Evolutionary conservation across 352 stramenopile species (phyloP).

Genomic region (Bremia lactucae): DNA sequence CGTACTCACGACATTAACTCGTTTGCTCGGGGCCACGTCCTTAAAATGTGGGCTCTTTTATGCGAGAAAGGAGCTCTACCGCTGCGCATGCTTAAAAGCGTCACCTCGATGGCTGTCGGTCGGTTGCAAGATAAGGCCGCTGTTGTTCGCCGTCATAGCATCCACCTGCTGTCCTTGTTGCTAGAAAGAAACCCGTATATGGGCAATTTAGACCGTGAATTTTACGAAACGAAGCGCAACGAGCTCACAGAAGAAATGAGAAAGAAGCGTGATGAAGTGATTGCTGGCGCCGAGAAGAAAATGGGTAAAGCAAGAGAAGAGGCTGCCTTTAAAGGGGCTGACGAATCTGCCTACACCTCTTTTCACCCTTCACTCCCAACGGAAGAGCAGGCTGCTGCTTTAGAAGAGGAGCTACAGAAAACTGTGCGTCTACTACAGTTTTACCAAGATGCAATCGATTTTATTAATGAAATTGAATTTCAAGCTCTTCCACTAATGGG

Average conservation of each 20-base stretch:
- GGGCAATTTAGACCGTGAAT: slow-evolving; percentile 76
- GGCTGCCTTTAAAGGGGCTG: slow-evolving; percentile 9
- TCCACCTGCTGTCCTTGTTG: slow-evolving; percentile 81
- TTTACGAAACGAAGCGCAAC: slow-evolving; percentile 75
- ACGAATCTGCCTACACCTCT: not conserved
- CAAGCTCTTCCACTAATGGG: slow-evolving; percentile 64
- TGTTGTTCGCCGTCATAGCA: slow-evolving; percentile 83
- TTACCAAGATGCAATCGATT: slow-evolving; percentile 84
- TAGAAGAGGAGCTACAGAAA: slow-evolving; percentile 62
- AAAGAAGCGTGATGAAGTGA: slow-evolving; percentile 59
- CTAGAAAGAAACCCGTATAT: slow-evolving; percentile 93
- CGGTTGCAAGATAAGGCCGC: slow-evolving; percentile 90
- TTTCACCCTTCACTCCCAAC: slow-evolving; percentile 8
- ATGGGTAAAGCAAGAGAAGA: slow-evolving; percentile 41
- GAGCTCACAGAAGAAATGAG: slow-evolving; percentile 56
- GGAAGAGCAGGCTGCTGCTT: slow-evolving; percentile 29
- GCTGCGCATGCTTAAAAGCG: slow-evolving; percentile 69
- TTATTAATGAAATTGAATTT: slow-evolving; percentile 88
- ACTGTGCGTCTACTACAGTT: slow-evolving; percentile 85
- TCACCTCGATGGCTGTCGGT: slow-evolving; percentile 73
- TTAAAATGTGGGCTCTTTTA: slow-evolving; percentile 87
- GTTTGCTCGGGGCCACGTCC: slow-evolving; percentile 83
- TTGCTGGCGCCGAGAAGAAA: slow-evolving; percentile 69
- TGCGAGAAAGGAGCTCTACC: slow-evolving; percentile 81
- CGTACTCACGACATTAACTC: slow-evolving; percentile 89